A percentile compares a stretch with the other conserved stretches of the same genome.
Evolutionary conservation across 345 rosid genomes (phyloP).

Genomic region (Ceriops zippeliana): DNA sequence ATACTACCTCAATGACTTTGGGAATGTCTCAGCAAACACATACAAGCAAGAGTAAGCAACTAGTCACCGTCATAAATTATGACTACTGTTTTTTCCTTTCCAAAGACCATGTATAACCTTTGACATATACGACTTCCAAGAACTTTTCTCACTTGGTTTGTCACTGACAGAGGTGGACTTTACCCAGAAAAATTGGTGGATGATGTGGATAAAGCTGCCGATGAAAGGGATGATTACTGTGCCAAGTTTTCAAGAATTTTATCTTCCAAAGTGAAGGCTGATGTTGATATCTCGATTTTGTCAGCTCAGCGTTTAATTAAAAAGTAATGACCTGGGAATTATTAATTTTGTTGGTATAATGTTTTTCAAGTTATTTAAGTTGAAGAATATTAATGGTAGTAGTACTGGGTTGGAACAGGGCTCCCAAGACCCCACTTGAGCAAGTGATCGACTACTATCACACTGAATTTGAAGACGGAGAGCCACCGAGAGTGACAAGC

Average conservation of each 20-base stretch:
- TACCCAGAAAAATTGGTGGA: constrained; percentile 14
- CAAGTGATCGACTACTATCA: constrained; percentile 27
- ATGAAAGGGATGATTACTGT: constrained; percentile 13
- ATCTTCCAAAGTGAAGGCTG: constrained; percentile 4
- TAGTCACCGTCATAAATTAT: not conserved
- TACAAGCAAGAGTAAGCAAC: constrained; percentile 22
- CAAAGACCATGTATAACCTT: no score
- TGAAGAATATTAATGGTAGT: not conserved
- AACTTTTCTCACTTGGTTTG: no score
- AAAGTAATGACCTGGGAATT: not conserved
- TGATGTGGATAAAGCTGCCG: constrained; percentile 6
- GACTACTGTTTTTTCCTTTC: not conserved
- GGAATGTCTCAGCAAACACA: constrained; percentile 15
- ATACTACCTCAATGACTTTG: constrained; percentile 15
- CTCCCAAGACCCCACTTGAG: constrained; percentile 26
- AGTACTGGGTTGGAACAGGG: constrained; percentile 6
- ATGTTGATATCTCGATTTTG: constrained; percentile 20
- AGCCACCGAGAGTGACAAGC: constrained; percentile 28
- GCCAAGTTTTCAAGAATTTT: not conserved
- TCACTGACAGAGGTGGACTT: constrained; percentile 20
- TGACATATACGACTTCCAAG: no score
- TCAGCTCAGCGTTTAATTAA: constrained; percentile 20
- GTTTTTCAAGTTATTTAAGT: no score
- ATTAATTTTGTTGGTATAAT: not conserved
- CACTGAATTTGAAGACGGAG: constrained; percentile 22